A percentile compares a stretch with the other conserved stretches of the same genome.
These are phyloP conservation scores for Epicoccum nigrum DNA, from an alignment of 2,329 filamentous ascomycete genomes.

Conservation along the genomic window DNA sequence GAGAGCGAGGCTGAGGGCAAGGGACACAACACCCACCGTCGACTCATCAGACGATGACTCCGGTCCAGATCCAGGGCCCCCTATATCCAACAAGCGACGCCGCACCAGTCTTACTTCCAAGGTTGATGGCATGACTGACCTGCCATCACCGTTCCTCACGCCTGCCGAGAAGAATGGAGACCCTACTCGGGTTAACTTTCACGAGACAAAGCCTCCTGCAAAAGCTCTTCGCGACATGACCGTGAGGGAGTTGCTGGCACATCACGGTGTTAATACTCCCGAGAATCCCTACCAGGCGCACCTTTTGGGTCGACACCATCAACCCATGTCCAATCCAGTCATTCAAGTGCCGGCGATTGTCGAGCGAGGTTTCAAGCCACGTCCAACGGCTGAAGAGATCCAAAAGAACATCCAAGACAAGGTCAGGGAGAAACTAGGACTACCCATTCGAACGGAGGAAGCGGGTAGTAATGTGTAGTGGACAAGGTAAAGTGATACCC, in stretches of 20 bases:
- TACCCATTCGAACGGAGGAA: neutral
- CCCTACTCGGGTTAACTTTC: neutral
- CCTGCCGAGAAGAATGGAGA: neutral
- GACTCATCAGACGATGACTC: conserved; percentile 15
- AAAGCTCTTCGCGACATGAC: conserved; percentile 4
- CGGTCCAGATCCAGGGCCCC: conserved; percentile 8
- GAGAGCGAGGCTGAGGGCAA: neutral
- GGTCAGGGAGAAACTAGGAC: conserved; percentile 6
- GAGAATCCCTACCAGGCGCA: conserved; percentile 16
- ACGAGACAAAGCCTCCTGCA: neutral
- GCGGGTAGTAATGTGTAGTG: neutral
- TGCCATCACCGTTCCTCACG: neutral
- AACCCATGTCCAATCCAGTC: conserved; percentile 10
- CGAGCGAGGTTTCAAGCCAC: conserved; percentile 14
- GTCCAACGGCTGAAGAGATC: conserved; percentile 9
- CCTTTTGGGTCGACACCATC: conserved; percentile 17
- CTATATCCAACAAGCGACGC: conserved; percentile 9
- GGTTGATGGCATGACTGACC: neutral
- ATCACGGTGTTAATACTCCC: conserved; percentile 11
- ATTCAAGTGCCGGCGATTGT: conserved; percentile 15
- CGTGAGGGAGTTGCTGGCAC: conserved; percentile 5
- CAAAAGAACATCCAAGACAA: conserved; percentile 11
- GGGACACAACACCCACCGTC: neutral
- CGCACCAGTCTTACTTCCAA: neutral
- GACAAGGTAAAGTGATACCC: neutral